Evolutionary conservation across 148 eudicot species (phyloP).

Genomic region (Agrostemma githago): DNA sequence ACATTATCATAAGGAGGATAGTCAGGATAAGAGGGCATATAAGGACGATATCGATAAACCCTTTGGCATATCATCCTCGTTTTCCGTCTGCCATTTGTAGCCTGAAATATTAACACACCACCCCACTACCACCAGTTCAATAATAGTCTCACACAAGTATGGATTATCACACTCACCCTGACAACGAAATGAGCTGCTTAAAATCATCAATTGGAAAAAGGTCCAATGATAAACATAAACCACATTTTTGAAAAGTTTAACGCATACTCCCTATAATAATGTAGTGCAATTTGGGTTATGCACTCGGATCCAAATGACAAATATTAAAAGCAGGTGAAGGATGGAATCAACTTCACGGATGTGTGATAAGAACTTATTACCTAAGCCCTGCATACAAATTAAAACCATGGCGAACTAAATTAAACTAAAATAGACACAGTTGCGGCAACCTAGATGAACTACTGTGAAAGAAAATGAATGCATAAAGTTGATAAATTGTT

Average conservation of each 20-base stretch:
- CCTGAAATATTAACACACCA: constrained; percentile 29
- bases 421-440: too few species aligned
- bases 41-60: constrained; percentile 52
- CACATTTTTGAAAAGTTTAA: too few species aligned
- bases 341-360: constrained; percentile 97
- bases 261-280: neutral
- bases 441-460: too few species aligned
- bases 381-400: constrained; percentile 86
- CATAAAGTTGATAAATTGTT: too few species aligned
- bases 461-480: too few species aligned
- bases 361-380: constrained; percentile 92
- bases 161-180: neutral
- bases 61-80: constrained; percentile 40
- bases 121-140: neutral
- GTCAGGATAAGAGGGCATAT: constrained; percentile 60
- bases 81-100: constrained; percentile 41
- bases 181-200: neutral
- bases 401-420: too few species aligned
- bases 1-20: constrained; percentile 58
- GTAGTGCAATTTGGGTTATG: neutral
- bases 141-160: neutral
- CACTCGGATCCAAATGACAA: neutral
- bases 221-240: too few species aligned
- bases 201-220: too few species aligned
- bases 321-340: constrained; percentile 60